phyloP scores from a whole-genome alignment of 306 rosid genomes.

The Vicia sativa region DNA sequence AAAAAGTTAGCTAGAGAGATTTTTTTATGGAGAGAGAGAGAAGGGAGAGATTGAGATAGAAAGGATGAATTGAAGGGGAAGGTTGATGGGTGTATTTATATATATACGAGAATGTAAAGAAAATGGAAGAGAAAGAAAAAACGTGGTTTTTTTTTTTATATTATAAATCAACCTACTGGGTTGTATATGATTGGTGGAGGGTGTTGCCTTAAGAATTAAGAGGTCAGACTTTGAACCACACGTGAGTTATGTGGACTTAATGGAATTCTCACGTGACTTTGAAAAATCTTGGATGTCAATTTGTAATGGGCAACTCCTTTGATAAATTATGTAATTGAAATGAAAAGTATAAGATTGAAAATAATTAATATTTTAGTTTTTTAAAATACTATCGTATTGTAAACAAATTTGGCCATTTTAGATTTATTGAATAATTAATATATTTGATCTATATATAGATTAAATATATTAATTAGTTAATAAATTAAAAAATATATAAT shows the following conservation, averaged over 20 bases:
- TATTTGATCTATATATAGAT: too few relatives aligned
- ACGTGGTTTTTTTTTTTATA: conserved; percentile 20
- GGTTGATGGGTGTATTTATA: conserved; percentile 38
- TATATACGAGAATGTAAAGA: conserved; percentile 34
- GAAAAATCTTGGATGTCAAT: not conserved
- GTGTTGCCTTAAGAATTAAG: conserved; percentile 28
- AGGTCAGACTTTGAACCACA: conserved; percentile 13
- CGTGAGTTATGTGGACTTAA: conserved; percentile 7
- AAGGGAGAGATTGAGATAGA: conserved; percentile 1
- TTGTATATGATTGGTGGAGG: conserved; percentile 37
- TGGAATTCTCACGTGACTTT: conserved; percentile 1
- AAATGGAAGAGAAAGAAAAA: conserved; percentile 28
- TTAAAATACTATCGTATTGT: too few relatives aligned
- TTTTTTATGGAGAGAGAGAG: not conserved
- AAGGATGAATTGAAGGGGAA: conserved; percentile 37
- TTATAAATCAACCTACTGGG: conserved; percentile 19
- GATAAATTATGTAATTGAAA: not conserved
- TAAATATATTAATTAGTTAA: too few relatives aligned
- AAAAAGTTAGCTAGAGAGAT: not conserved
- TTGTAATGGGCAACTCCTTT: not conserved
- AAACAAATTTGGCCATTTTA: too few relatives aligned
- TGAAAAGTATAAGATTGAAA: too few relatives aligned
- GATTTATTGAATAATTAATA: too few relatives aligned
- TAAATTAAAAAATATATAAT: too few relatives aligned
- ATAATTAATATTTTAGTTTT: too few relatives aligned